These are phyloP conservation scores for Phaeosphaeria sp. DNA, from an alignment of 2,329 filamentous ascomycete genomes.

Conservation along the genomic window DNA sequence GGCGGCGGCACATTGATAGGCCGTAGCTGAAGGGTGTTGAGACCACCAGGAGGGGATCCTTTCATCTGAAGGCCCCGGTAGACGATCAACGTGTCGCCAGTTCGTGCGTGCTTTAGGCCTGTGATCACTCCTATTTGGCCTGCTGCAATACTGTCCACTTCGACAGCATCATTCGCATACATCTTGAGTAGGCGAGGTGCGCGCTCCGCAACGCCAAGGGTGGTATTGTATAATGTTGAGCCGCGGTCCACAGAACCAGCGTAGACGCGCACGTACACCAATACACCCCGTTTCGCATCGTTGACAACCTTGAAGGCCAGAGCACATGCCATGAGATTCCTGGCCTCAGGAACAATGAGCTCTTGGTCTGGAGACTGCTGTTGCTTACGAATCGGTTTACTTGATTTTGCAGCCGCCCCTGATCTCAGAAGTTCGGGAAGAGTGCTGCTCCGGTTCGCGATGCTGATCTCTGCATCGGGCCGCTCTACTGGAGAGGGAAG, in stretches of 20 bases:
- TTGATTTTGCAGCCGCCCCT: conserved; percentile 28
- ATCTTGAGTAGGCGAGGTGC: conserved; percentile 85
- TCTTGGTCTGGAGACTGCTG: conserved; percentile 9
- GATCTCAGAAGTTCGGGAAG: conserved; percentile 56
- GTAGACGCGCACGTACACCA: conserved; percentile 93
- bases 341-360: conserved; percentile 45
- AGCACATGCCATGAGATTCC: conserved; percentile 72
- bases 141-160: conserved; percentile 78
- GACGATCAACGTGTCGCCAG: conserved; percentile 87
- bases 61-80: conserved; percentile 68
- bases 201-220: conserved; percentile 77
- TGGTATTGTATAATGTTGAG: conserved; percentile 83
- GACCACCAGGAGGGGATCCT: conserved; percentile 68
- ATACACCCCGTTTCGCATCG: conserved; percentile 81
- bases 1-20: conserved; percentile 90
- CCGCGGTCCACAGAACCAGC: conserved; percentile 80
- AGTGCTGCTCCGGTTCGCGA: conserved; percentile 64
- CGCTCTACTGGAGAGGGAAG: conserved; percentile 82
- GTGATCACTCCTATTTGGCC: conserved; percentile 95
- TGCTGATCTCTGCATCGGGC: conserved; percentile 77
- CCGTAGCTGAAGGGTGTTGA: conserved; percentile 80
- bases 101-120: conserved; percentile 88
- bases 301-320: conserved; percentile 93
- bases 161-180: conserved; percentile 85
- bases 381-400: conserved; percentile 21